A percentile compares a stretch with the other conserved stretches of the same genome.
Conservation (phyloP, 768 basidiomycete species). For the Cyclocybe aegerita region DNA sequence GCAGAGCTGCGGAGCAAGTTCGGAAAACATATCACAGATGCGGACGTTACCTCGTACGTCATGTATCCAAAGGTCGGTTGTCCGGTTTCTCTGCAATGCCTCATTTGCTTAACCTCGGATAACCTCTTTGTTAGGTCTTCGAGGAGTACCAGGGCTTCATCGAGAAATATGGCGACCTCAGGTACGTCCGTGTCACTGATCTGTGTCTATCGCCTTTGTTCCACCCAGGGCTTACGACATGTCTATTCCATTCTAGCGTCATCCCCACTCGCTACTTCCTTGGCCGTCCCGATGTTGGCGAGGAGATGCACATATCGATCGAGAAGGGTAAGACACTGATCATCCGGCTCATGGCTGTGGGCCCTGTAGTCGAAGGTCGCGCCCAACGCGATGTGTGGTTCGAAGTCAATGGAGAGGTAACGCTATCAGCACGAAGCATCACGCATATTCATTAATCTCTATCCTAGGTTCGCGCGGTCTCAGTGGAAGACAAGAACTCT, state of each 20-base stretch:
- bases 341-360: slow-evolving; percentile 92
- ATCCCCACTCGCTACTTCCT: slow-evolving; percentile 98
- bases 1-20: slow-evolving; percentile 89
- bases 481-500: slow-evolving; percentile 96
- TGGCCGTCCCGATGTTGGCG: slow-evolving; percentile 84
- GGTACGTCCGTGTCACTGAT: slow-evolving; percentile 44
- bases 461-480: slow-evolving; percentile 83
- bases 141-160: slow-evolving; percentile 96
- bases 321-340: slow-evolving; percentile 97
- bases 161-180: slow-evolving; percentile 93
- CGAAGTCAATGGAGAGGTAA: slow-evolving; percentile 93
- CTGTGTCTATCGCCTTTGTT: slow-evolving; percentile 5
- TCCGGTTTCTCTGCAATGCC: neutral
- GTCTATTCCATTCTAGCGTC: slow-evolving; percentile 52
- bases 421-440: slow-evolving; percentile 3
- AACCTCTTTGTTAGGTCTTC: slow-evolving; percentile 63
- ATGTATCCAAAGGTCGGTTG: slow-evolving; percentile 92
- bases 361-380: slow-evolving; percentile 87
- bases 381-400: slow-evolving; percentile 98
- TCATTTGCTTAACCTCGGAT: neutral
- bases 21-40: slow-evolving; percentile 91
- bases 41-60: slow-evolving; percentile 91
- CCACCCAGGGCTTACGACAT: neutral
- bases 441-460: slow-evolving; percentile 15
- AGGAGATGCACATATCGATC: slow-evolving; percentile 96